phyloP scores from a whole-genome alignment of 148 eudicot species.

The Amaranthus palmeri region DNA sequence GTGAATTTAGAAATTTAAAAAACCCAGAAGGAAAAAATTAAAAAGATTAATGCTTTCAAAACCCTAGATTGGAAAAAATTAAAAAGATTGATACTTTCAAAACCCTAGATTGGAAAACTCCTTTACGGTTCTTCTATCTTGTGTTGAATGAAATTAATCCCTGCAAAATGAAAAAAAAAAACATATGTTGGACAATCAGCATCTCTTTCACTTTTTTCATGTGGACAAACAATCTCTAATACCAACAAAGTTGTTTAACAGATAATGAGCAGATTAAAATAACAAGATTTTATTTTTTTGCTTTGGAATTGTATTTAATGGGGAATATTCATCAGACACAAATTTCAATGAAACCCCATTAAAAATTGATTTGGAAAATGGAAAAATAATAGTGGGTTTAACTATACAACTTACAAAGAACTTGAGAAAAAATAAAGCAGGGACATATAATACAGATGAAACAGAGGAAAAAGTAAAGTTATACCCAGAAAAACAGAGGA shows the following conservation, averaged over 20 bases:
- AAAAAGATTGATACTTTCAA: slow-evolving; percentile 12
- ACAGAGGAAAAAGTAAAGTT: slow-evolving; percentile 1
- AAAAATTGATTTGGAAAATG: not conserved
- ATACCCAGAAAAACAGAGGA: slow-evolving; percentile 19
- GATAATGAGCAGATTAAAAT: slow-evolving; percentile 6
- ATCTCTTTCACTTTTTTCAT: slow-evolving; percentile 22
- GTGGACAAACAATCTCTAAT: slow-evolving; percentile 31
- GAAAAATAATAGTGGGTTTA: not conserved
- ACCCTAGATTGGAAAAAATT: slow-evolving; percentile 11
- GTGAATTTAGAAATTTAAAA: not conserved
- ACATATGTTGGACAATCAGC: slow-evolving; percentile 47
- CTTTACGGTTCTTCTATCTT: slow-evolving; percentile 24
- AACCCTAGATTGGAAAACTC: slow-evolving; percentile 20
- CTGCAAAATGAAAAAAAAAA: slow-evolving; percentile 39
- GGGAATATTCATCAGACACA: slow-evolving; percentile 32
- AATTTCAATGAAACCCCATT: slow-evolving; percentile 6
- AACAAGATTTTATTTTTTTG: slow-evolving; percentile 1
- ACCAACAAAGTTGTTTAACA: slow-evolving; percentile 40
- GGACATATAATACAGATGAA: too few relatives aligned
- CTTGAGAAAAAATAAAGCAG: not conserved
- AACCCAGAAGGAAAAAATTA: not conserved
- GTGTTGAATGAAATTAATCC: slow-evolving; percentile 14
- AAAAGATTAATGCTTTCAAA: not conserved
- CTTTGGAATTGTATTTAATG: slow-evolving; percentile 23
- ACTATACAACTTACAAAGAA: not conserved